These are phyloP conservation scores for Suillus bovinus DNA, from an alignment of 768 basidiomycete species.

Conservation along the genomic window DNA sequence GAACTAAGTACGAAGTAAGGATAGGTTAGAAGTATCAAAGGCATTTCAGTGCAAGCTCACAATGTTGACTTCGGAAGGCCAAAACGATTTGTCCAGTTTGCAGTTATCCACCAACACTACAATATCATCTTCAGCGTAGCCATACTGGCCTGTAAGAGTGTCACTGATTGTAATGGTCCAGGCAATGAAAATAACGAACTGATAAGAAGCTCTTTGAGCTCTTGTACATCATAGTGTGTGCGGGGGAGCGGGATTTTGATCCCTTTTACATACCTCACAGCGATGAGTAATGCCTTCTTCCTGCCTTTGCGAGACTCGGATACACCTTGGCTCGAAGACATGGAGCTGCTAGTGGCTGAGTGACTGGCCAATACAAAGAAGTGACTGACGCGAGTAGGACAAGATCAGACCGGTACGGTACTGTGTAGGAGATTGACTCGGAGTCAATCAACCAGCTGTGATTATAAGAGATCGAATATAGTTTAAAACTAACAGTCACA, in stretches of 20 bases:
- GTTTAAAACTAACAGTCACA: background rate
- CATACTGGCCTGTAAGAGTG: constrained; percentile 33
- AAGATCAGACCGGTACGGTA: background rate
- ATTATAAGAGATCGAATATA: background rate
- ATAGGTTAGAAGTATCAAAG: background rate
- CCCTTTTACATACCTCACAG: constrained; percentile 14
- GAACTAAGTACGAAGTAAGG: constrained; percentile 29
- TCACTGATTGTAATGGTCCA: background rate
- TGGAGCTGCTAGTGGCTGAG: background rate
- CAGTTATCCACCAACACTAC: constrained; percentile 43
- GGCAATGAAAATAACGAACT: constrained; percentile 10
- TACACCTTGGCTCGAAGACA: background rate
- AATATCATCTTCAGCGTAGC: constrained; percentile 42
- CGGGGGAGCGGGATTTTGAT: constrained; percentile 14
- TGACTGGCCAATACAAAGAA: background rate
- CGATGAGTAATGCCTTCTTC: constrained; percentile 24
- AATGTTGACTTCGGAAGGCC: constrained; percentile 47
- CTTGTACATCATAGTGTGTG: constrained; percentile 22
- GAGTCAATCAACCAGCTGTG: background rate
- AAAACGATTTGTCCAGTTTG: constrained; percentile 26
- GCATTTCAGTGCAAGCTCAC: constrained; percentile 28
- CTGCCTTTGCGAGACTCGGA: constrained; percentile 1
- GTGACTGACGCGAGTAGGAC: background rate
- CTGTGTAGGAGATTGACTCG: background rate
- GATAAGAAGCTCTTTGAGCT: constrained; percentile 19